Percentiles rank a stretch among this genome's conserved stretches.
Evolutionary conservation across 768 basidiomycete species (phyloP).

Genomic region (Boletus vermiculosoides): DNA sequence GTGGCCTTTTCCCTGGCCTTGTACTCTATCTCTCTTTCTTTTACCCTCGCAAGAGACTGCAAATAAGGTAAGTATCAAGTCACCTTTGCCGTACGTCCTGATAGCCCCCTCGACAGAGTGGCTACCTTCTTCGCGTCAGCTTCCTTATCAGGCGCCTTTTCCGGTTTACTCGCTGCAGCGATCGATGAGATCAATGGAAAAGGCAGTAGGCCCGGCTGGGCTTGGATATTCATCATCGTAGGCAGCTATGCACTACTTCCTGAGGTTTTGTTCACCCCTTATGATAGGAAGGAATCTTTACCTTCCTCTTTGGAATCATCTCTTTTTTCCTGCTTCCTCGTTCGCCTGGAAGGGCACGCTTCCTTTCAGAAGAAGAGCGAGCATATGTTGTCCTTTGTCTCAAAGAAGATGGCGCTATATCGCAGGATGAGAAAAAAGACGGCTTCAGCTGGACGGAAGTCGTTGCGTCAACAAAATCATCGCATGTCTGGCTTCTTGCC

Average conservation of each 20-base stretch:
- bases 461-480: constrained; percentile 43
- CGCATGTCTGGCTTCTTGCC: constrained; percentile 54
- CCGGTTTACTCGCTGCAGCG: constrained; percentile 59
- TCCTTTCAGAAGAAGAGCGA: constrained; percentile 54
- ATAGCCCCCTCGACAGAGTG: constrained; percentile 25
- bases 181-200: constrained; percentile 56
- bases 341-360: constrained; percentile 43
- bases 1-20: constrained; percentile 57
- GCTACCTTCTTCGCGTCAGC: constrained; percentile 42
- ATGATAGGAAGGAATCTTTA: constrained; percentile 58
- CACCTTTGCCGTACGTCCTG: background rate
- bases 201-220: constrained; percentile 54
- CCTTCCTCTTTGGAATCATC: constrained; percentile 52
- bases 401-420: constrained; percentile 31
- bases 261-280: background rate
- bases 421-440: constrained; percentile 44
- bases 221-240: constrained; percentile 58
- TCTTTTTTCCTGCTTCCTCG: constrained; percentile 51
- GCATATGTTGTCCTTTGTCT: constrained; percentile 37
- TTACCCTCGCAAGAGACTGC: constrained; percentile 33
- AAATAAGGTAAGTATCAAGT: constrained; percentile 17
- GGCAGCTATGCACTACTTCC: background rate
- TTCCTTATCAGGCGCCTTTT: constrained; percentile 59
- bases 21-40: constrained; percentile 57
- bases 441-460: constrained; percentile 60